phyloP scores from a whole-genome alignment of 345 rosid genomes.

The Syzygium grande region DNA sequence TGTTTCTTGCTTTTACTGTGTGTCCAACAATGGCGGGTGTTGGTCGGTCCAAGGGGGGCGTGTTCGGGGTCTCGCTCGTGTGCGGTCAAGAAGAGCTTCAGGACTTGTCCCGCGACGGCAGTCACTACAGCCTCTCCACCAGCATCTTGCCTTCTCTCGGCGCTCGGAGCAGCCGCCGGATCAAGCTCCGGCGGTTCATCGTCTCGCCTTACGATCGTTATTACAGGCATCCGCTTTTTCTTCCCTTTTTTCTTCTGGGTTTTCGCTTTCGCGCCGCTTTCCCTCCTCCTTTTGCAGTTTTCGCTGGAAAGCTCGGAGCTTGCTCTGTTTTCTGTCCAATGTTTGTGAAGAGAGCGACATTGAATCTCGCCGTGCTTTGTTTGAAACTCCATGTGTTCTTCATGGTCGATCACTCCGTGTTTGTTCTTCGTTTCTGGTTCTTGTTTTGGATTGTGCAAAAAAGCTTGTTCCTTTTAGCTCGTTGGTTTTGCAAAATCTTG shows the following conservation, averaged over 20 bases:
- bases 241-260: neutral
- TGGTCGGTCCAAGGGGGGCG: conserved; percentile 4
- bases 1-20: neutral
- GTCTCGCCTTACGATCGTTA: conserved; percentile 79
- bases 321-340: neutral
- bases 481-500: neutral
- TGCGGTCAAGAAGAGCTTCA: conserved; percentile 66
- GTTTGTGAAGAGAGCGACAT: neutral
- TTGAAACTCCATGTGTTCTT: neutral
- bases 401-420: neutral
- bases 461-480: neutral
- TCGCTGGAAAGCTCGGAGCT: neutral
- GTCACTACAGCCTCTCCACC: conserved; percentile 81
- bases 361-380: neutral
- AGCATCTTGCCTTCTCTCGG: conserved; percentile 90
- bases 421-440: neutral
- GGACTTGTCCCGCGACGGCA: conserved; percentile 71
- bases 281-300: neutral
- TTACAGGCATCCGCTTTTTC: conserved; percentile 45
- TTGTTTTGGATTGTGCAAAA: neutral
- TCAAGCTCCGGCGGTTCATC: conserved; percentile 50
- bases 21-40: neutral
- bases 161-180: conserved; percentile 70
- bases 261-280: neutral
- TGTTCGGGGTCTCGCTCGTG: conserved; percentile 20